These are phyloP conservation scores for Lagenaria siceraria DNA, from an alignment of 306 rosid genomes.

Conservation along the genomic window DNA sequence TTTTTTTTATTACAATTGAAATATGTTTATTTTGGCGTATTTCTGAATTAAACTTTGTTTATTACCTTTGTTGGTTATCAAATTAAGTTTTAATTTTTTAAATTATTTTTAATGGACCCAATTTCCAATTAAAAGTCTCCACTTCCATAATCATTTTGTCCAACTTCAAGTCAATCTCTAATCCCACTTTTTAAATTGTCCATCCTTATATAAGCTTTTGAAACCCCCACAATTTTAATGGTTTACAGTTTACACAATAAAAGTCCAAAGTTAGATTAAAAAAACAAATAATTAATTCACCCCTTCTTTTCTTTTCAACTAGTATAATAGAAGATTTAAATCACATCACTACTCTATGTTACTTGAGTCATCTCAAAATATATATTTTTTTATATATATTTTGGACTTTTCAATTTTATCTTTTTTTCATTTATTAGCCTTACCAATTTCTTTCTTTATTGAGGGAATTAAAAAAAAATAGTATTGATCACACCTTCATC, in stretches of 20 bases:
- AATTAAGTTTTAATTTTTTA: background rate
- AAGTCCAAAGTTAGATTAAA: background rate
- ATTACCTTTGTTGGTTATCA: background rate
- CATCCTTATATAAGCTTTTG: background rate
- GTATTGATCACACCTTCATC: too few species aligned
- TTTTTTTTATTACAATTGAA: too few species aligned
- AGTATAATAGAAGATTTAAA: too few species aligned
- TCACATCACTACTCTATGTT: too few species aligned
- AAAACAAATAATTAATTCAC: background rate
- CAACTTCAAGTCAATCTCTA: slow-evolving; percentile 5
- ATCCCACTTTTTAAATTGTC: background rate
- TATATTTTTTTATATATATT: too few species aligned
- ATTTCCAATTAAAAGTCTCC: slow-evolving; percentile 1
- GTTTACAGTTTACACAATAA: background rate
- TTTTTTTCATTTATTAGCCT: too few species aligned
- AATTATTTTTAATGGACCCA: slow-evolving; percentile 2
- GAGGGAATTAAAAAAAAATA: too few species aligned
- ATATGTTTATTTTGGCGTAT: too few species aligned
- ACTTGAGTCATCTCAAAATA: too few species aligned
- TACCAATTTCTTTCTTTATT: too few species aligned
- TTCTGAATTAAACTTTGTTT: background rate
- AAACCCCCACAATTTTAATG: background rate
- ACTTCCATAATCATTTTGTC: slow-evolving; percentile 5
- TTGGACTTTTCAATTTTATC: too few species aligned
- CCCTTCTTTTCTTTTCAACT: too few species aligned